Percentiles rank a stretch among this genome's conserved stretches.
Evolutionary conservation across 306 rosid genomes (phyloP).

Genomic region (Lupinus albus): DNA sequence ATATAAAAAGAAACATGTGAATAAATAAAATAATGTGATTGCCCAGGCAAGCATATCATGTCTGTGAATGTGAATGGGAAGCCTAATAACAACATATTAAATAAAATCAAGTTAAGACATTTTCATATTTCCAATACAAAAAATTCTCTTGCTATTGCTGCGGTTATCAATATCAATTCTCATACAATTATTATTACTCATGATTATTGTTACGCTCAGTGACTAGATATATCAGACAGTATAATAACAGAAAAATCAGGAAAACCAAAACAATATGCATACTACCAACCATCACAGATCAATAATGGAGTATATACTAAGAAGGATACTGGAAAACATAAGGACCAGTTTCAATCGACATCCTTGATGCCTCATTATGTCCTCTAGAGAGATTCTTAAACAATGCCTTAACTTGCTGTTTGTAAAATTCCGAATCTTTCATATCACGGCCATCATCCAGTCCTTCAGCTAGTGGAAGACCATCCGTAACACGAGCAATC

Average conservation of each 20-base stretch:
- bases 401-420: slow-evolving; percentile 91
- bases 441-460: slow-evolving; percentile 88
- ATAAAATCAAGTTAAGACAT: not conserved
- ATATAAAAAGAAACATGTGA: slow-evolving; percentile 19
- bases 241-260: slow-evolving; percentile 6
- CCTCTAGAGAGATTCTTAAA: slow-evolving; percentile 89
- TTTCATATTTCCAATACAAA: not conserved
- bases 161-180: slow-evolving; percentile 5
- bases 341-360: slow-evolving; percentile 94
- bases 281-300: not conserved
- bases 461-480: slow-evolving; percentile 93
- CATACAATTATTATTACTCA: not conserved
- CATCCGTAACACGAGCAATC: slow-evolving; percentile 97
- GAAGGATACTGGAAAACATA: slow-evolving; percentile 92
- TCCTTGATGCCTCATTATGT: slow-evolving; percentile 91
- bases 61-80: not conserved
- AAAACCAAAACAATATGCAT: slow-evolving; percentile 26
- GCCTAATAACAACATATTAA: slow-evolving; percentile 5
- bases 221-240: slow-evolving; percentile 3
- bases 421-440: slow-evolving; percentile 72
- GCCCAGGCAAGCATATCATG: slow-evolving; percentile 18
- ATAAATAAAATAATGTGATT: not conserved
- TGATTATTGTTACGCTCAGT: not conserved
- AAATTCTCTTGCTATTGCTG: not conserved
- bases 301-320: slow-evolving; percentile 24